These are phyloP conservation scores for Strigomonas culicis DNA, from an alignment of 208 protist genomes.

Conservation along the genomic window DNA sequence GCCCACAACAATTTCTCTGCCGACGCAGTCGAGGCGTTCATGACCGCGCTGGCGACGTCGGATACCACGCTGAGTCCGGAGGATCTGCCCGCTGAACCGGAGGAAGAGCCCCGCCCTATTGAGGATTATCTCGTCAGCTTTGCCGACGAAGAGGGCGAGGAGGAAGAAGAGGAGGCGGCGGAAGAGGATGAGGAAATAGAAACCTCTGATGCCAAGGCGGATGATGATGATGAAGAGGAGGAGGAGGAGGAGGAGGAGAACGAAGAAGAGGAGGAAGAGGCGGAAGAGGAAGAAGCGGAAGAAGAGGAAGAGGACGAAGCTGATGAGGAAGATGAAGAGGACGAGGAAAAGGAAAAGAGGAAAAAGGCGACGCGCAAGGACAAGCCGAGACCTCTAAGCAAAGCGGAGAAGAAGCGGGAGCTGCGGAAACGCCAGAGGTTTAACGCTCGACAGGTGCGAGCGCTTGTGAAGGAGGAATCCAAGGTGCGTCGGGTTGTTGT, in stretches of 20 bases:
- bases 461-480: constrained; percentile 17
- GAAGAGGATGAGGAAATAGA: constrained; percentile 8
- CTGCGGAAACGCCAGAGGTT: constrained; percentile 3
- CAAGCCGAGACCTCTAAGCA: not conserved
- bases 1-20: constrained; percentile 49
- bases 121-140: constrained; percentile 16
- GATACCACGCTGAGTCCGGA: constrained; percentile 57
- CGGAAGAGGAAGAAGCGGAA: constrained; percentile 13
- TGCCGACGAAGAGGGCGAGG: not conserved
- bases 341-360: constrained; percentile 2
- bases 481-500: constrained; percentile 13
- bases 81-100: constrained; percentile 28
- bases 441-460: not conserved
- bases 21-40: constrained; percentile 18
- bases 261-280: constrained; percentile 25
- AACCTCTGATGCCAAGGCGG: constrained; percentile 6
- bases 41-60: constrained; percentile 43
- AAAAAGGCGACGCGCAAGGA: constrained; percentile 26
- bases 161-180: not conserved
- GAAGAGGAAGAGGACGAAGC: constrained; percentile 33
- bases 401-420: not conserved
- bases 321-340: constrained; percentile 16
- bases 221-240: constrained; percentile 20
- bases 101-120: constrained; percentile 13
- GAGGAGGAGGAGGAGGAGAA: constrained; percentile 30